A percentile compares a stretch with the other conserved stretches of the same genome.
phyloP scores from a whole-genome alignment of 2,329 filamentous ascomycete genomes.

The Kalaharituber pfeilii region DNA sequence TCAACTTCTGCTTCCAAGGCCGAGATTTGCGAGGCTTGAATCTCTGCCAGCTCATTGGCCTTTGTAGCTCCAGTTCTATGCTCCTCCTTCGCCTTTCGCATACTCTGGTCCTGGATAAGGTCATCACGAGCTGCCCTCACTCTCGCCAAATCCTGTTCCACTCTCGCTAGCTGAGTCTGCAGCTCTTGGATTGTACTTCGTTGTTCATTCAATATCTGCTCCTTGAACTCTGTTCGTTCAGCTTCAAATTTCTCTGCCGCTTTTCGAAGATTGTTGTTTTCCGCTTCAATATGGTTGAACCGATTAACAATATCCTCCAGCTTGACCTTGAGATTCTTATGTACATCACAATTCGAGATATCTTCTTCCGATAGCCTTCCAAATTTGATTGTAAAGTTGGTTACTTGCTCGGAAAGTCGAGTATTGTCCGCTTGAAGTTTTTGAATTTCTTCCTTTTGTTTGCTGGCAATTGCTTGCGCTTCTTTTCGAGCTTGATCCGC shows the following conservation, averaged over 20 bases:
- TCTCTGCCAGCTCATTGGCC: slow-evolving; percentile 60
- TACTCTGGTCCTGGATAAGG: slow-evolving; percentile 59
- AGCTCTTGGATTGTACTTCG: slow-evolving; percentile 56
- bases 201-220: slow-evolving; percentile 64
- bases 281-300: slow-evolving; percentile 78
- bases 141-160: slow-evolving; percentile 70
- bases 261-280: slow-evolving; percentile 66
- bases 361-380: slow-evolving; percentile 76
- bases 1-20: slow-evolving; percentile 70
- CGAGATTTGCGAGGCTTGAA: slow-evolving; percentile 62
- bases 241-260: slow-evolving; percentile 71
- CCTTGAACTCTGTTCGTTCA: slow-evolving; percentile 66
- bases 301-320: slow-evolving; percentile 86
- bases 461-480: slow-evolving; percentile 54
- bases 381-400: slow-evolving; percentile 42
- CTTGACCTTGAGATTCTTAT: slow-evolving; percentile 77
- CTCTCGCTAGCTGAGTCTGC: slow-evolving; percentile 61
- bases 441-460: slow-evolving; percentile 78
- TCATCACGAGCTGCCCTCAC: slow-evolving; percentile 76
- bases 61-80: slow-evolving; percentile 52
- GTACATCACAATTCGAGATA: slow-evolving; percentile 78
- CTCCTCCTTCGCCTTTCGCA: slow-evolving; percentile 63
- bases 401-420: slow-evolving; percentile 58
- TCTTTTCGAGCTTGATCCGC: slow-evolving; percentile 62
- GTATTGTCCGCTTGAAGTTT: slow-evolving; percentile 61